Base-by-base conservation (phyloP, 306 rosid genomes). In the Luffa acutangula region DNA sequence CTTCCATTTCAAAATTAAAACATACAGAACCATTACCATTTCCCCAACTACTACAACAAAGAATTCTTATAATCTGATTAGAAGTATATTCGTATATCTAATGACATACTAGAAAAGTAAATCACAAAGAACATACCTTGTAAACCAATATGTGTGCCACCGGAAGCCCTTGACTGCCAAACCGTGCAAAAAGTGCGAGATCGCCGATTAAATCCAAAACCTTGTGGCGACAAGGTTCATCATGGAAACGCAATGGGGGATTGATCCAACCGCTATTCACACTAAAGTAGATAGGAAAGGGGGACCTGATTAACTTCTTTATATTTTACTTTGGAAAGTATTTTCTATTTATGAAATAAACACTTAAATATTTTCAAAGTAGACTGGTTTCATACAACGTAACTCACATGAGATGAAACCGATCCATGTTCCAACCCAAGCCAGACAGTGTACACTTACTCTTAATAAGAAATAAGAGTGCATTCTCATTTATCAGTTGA, bases 161-260 rank as follows among this genome's bases (percentile, higher is more conserved):
- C 0, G 97, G 98, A 86, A 95, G 86, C 84, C 98, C 98, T 87
- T 89, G 97, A 84, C 87, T 87, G 60, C 97, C 97, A 78, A 31
- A 83, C 87, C 86, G 93, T 79, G 96, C 92, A 80, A 87, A 82
- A 82, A 94, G 88, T n/a, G 97, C 91, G 41, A 91, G 88, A 84
- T 94, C 98, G 18, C 98, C 98, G 17, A 94, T 87, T 10, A 94
- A 94, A 90, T 94, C 98, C 39, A 89, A 84, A 84, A 92, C 85
- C 87, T 92, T 94, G 80, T 92, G 98, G 53, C 97, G 97, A 65
- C 98, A 91, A 25, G 98, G 95, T 87, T 94, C 98, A 62, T 91
- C 93, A 51, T 84, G 80, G 85, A 91, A 91, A 83, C 64, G 92
- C 83, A 94, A 86, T 7, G 97, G 93, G 17, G 91, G 97, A 83